phyloP scores from a whole-genome alignment of 208 protist genomes.

The Strigomonas oncopelti region DNA sequence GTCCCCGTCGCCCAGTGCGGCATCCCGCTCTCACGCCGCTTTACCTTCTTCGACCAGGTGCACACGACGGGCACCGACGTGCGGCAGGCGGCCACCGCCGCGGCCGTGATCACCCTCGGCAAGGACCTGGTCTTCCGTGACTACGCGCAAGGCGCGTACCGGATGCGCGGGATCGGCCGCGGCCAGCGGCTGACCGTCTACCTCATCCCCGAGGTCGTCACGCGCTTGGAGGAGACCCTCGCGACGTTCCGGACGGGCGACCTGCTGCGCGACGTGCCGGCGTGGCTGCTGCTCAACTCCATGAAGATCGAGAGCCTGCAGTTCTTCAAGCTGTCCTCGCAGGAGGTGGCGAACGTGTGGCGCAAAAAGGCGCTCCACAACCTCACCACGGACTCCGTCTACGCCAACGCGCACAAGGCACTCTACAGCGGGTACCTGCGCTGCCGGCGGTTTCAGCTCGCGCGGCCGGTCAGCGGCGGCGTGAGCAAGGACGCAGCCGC shows the following conservation, averaged over 20 bases:
- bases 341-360: slow-evolving; percentile 89
- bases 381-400: slow-evolving; percentile 58
- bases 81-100: slow-evolving; percentile 87
- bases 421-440: slow-evolving; percentile 44
- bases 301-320: slow-evolving; percentile 81
- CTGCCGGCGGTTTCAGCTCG: slow-evolving; percentile 46
- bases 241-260: slow-evolving; percentile 37
- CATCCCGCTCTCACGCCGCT: slow-evolving; percentile 82
- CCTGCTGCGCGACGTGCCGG: slow-evolving; percentile 74
- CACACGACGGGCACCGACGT: slow-evolving; percentile 97
- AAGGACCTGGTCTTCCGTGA: slow-evolving; percentile 96
- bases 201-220: slow-evolving; percentile 90
- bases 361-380: slow-evolving; percentile 77
- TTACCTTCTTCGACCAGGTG: slow-evolving; percentile 94
- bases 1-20: slow-evolving; percentile 90
- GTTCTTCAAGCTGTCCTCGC: slow-evolving; percentile 87
- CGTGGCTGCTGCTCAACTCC: slow-evolving; percentile 88
- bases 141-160: slow-evolving; percentile 90
- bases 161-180: slow-evolving; percentile 92
- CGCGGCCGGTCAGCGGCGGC: slow-evolving; percentile 14
- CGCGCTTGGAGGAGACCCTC: slow-evolving; percentile 60
- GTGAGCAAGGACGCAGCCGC: not conserved
- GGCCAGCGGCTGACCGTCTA: slow-evolving; percentile 90
- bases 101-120: slow-evolving; percentile 90
- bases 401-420: slow-evolving; percentile 39